A percentile compares a stretch with the other conserved stretches of the same genome.
phyloP scores from a whole-genome alignment of 805 yeast genomes.

The Cyberlindnera misumaiensis region DNA sequence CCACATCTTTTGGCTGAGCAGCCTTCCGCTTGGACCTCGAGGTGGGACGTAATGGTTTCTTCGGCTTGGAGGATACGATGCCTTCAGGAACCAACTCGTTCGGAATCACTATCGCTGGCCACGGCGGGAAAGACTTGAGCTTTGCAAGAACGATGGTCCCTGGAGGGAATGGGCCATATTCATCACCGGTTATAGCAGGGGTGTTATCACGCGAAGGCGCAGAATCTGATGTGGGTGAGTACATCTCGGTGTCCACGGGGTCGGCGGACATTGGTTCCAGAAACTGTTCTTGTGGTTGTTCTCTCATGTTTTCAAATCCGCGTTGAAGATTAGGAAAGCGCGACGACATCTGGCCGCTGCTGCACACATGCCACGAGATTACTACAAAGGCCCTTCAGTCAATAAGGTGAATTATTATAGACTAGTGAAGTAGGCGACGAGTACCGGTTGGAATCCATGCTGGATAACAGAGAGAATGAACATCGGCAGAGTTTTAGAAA shows the following conservation, averaged over 20 bases:
- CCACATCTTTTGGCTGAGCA: background rate
- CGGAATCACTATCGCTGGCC: conserved; percentile 84
- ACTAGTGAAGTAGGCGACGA: too few relatives aligned
- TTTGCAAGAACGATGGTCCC: conserved; percentile 66
- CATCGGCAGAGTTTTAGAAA: too few relatives aligned
- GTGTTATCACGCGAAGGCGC: too few relatives aligned
- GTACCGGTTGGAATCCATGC: too few relatives aligned
- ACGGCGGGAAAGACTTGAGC: conserved; percentile 80
- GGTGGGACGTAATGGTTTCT: conserved; percentile 20
- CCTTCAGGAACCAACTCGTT: conserved; percentile 51
- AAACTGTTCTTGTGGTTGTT: background rate
- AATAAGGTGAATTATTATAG: too few relatives aligned
- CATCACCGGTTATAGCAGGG: background rate
- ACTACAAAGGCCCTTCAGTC: too few relatives aligned
- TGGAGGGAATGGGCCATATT: conserved; percentile 30
- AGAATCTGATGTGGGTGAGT: too few relatives aligned
- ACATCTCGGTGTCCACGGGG: too few relatives aligned
- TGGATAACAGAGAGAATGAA: too few relatives aligned
- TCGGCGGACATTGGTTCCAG: background rate
- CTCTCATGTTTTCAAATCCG: background rate
- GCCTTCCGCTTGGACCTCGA: conserved; percentile 7
- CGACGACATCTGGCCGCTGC: too few relatives aligned
- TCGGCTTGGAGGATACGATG: conserved; percentile 46
- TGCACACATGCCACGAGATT: too few relatives aligned
- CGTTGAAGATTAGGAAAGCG: too few relatives aligned